These are phyloP conservation scores for Lasiosphaeris hirsuta DNA, from an alignment of 495 filamentous ascomycete genomes.

Conservation along the genomic window DNA sequence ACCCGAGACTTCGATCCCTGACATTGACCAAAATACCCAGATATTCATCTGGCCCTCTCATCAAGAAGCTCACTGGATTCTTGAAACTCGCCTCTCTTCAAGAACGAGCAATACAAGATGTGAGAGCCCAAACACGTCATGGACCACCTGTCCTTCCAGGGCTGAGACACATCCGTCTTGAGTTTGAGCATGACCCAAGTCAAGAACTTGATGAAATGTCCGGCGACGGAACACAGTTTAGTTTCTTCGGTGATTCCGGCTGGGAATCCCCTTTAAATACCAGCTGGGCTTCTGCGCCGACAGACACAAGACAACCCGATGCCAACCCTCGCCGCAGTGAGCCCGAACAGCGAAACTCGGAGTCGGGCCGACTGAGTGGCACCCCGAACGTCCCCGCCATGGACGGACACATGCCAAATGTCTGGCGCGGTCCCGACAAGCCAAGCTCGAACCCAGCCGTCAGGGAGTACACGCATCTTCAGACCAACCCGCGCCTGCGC, in stretches of 20 bases:
- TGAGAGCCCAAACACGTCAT: conserved; percentile 11
- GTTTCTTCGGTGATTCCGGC: conserved; percentile 29
- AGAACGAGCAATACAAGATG: conserved; percentile 32
- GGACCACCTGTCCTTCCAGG: conserved; percentile 32
- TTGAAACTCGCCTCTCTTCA: conserved; percentile 39
- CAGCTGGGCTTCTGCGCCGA: too few relatives aligned
- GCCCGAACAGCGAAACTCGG: background rate
- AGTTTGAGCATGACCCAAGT: conserved; percentile 36
- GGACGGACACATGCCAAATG: conserved; percentile 19
- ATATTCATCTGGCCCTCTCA: conserved; percentile 37
- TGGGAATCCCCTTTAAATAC: conserved; percentile 11
- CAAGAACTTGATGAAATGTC: conserved; percentile 25
- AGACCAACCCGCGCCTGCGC: conserved; percentile 26
- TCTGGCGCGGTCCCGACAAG: conserved; percentile 38
- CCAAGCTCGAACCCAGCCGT: conserved; percentile 26
- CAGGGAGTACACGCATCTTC: conserved; percentile 38
- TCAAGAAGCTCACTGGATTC: conserved; percentile 34
- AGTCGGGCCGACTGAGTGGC: background rate
- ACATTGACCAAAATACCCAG: conserved; percentile 41
- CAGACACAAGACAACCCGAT: background rate
- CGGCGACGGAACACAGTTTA: conserved; percentile 27
- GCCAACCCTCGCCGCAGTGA: background rate
- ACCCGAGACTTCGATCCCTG: conserved; percentile 41
- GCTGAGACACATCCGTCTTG: conserved; percentile 41
- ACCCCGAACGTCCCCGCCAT: background rate